Percentiles rank a stretch among this genome's conserved stretches.
phyloP scores from a whole-genome alignment of 176 grass and related monocot species.

The Ampelocalamus luodianensis region DNA sequence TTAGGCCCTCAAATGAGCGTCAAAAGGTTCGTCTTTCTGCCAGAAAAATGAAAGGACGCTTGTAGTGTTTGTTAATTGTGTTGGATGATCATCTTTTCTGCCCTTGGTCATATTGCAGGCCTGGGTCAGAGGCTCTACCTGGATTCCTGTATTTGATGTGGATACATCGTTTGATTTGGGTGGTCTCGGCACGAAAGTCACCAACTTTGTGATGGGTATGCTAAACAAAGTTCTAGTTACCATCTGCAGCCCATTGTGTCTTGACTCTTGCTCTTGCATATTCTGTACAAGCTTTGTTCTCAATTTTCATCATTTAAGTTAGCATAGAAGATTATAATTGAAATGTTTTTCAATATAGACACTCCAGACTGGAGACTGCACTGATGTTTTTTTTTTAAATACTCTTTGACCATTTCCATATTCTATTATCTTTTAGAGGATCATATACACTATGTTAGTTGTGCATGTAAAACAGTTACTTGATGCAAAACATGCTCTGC shows the following conservation, averaged over 20 bases:
- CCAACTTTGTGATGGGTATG: slow-evolving; percentile 91
- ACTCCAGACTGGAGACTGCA: neutral
- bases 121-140: slow-evolving; percentile 91
- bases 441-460: neutral
- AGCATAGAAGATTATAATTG: neutral
- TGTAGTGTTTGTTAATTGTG: neutral
- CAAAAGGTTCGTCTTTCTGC: slow-evolving; percentile 63
- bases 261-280: neutral
- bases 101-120: slow-evolving; percentile 52
- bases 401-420: neutral
- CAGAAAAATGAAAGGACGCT: neutral
- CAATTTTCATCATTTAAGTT: neutral
- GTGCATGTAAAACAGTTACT: neutral
- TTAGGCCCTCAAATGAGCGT: slow-evolving; percentile 80
- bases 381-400: neutral
- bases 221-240: slow-evolving; percentile 8
- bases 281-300: neutral
- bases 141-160: slow-evolving; percentile 95
- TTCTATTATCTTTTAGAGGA: neutral
- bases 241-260: slow-evolving; percentile 1
- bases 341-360: neutral
- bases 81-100: neutral
- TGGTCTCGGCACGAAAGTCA: slow-evolving; percentile 72
- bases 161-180: slow-evolving; percentile 56
- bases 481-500: neutral